Conservation (phyloP, 164 flowering plant genomes). For the Tinospora cordifolia region DNA sequence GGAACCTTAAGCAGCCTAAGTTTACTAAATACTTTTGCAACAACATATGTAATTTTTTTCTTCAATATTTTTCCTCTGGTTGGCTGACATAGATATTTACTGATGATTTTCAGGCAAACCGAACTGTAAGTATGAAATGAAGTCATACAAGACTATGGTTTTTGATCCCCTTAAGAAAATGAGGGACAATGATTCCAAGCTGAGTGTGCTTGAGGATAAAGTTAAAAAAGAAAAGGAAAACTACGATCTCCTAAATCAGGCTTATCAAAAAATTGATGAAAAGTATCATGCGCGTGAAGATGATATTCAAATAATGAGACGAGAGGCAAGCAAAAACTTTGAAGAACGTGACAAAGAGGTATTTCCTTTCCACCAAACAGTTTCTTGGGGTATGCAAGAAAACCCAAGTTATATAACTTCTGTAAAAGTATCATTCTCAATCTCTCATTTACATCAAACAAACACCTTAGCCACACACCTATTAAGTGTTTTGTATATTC, state of each 20-base stretch:
- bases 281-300: background rate
- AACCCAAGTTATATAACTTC: too few species aligned
- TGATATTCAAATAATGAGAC: background rate
- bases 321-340: background rate
- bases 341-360: background rate
- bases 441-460: too few species aligned
- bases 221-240: background rate
- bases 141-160: conserved; percentile 1
- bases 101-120: background rate
- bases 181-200: background rate
- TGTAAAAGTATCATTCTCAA: too few species aligned
- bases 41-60: background rate
- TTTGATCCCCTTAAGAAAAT: background rate
- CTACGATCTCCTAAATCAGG: background rate
- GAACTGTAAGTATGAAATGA: background rate
- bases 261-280: background rate
- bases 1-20: background rate
- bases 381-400: background rate
- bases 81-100: background rate
- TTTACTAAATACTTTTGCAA: background rate
- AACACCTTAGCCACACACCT: too few species aligned
- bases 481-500: too few species aligned
- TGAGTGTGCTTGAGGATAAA: background rate
- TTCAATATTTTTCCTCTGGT: background rate
- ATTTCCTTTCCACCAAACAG: background rate